Conservation (phyloP, 192 early-diverging fungal genomes). For the Ambispora gerdemannii region DNA sequence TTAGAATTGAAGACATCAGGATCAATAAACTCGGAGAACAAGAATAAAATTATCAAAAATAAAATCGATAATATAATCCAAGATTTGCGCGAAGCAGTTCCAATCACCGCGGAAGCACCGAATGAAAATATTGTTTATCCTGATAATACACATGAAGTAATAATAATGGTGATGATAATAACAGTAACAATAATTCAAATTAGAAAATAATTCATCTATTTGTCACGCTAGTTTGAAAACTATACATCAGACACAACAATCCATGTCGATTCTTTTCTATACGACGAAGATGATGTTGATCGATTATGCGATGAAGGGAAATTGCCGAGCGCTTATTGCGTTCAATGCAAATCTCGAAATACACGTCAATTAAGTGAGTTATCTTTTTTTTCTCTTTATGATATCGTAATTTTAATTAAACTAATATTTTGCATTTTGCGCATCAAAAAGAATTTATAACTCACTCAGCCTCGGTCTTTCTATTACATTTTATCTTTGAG, state of each 20-base stretch:
- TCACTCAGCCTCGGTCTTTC: slow-evolving; percentile 54
- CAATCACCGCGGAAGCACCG: slow-evolving; percentile 53
- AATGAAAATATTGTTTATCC: slow-evolving; percentile 48
- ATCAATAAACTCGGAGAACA: background rate
- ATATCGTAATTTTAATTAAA: slow-evolving; percentile 1
- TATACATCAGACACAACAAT: slow-evolving; percentile 51
- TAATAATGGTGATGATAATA: no score
- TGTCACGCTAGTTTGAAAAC: slow-evolving; percentile 43
- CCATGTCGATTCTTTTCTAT: slow-evolving; percentile 59
- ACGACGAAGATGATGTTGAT: slow-evolving; percentile 57
- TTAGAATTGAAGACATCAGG: background rate
- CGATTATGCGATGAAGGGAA: slow-evolving; percentile 55
- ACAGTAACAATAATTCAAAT: background rate
- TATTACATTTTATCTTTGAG: slow-evolving; percentile 55
- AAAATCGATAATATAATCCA: slow-evolving; percentile 49
- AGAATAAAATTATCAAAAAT: slow-evolving; percentile 36
- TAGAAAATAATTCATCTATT: background rate
- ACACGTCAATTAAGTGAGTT: slow-evolving; percentile 42
- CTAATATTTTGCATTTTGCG: no score
- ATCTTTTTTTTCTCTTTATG: background rate
- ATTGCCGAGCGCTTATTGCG: slow-evolving; percentile 52
- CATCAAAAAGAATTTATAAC: slow-evolving; percentile 56
- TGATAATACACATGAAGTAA: slow-evolving; percentile 45
- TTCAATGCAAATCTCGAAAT: slow-evolving; percentile 50
- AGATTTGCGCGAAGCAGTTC: slow-evolving; percentile 48